A percentile compares a stretch with the other conserved stretches of the same genome.
These are phyloP conservation scores for Camillea tinctor DNA, from an alignment of 2,329 filamentous ascomycete species.

Conservation along the genomic window DNA sequence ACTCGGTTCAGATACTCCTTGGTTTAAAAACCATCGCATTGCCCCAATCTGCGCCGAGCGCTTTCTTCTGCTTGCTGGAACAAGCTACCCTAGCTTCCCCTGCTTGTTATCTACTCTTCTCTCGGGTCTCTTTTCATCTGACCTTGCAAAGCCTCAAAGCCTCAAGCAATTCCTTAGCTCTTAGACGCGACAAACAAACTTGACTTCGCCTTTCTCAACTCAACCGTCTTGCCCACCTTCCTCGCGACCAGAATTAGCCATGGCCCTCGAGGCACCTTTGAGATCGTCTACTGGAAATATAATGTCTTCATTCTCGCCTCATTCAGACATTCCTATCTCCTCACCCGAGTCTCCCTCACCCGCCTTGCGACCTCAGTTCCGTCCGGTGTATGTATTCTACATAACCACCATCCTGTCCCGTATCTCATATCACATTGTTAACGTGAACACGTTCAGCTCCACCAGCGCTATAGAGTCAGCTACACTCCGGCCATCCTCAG, in stretches of 20 bases:
- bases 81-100: constrained; percentile 13
- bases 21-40: constrained; percentile 15
- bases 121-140: constrained; percentile 7
- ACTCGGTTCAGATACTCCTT: not conserved
- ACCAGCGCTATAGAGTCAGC: constrained; percentile 44
- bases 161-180: constrained; percentile 17
- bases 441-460: constrained; percentile 25
- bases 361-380: constrained; percentile 46
- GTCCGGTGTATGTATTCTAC: constrained; percentile 47
- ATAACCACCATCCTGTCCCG: not conserved
- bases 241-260: constrained; percentile 31
- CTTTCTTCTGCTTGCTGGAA: constrained; percentile 16
- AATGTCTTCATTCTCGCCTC: constrained; percentile 52
- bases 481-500: constrained; percentile 52
- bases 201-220: constrained; percentile 7
- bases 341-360: constrained; percentile 54
- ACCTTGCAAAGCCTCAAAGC: constrained; percentile 16
- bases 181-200: constrained; percentile 23
- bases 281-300: constrained; percentile 60
- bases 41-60: constrained; percentile 14
- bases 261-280: constrained; percentile 63
- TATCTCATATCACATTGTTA: no score
- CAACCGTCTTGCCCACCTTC: constrained; percentile 19
- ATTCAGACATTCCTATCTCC: constrained; percentile 55
- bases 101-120: constrained; percentile 10